These are phyloP conservation scores for Podospora pseudoanserina DNA, from an alignment of 495 filamentous ascomycete genomes.

Conservation along the genomic window DNA sequence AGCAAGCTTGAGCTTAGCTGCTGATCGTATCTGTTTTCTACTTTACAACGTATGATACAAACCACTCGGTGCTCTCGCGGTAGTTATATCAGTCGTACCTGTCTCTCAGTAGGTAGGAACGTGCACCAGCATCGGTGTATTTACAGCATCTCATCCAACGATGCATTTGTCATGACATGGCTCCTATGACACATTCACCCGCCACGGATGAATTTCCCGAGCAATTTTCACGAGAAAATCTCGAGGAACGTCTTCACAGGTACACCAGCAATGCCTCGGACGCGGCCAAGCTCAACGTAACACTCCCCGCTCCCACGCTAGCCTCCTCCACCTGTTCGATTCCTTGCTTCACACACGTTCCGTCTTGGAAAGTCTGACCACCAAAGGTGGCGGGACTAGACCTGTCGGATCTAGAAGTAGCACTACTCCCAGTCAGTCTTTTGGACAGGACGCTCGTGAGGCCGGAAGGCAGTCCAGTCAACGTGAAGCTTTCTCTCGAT, in stretches of 20 bases:
- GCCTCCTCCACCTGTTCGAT: constrained; percentile 42
- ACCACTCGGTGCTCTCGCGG: no score
- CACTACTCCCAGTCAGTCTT: constrained; percentile 51
- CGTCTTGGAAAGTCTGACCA: constrained; percentile 53
- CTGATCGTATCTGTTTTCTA: no score
- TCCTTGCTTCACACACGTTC: constrained; percentile 47
- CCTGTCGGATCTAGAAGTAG: constrained; percentile 47
- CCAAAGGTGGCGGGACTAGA: constrained; percentile 47
- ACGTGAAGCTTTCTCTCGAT: constrained; percentile 41
- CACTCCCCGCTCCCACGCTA: constrained; percentile 40
- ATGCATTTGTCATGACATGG: no score
- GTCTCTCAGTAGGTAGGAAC: no score
- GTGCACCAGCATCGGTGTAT: no score
- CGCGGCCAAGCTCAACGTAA: constrained; percentile 47
- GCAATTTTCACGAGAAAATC: no score
- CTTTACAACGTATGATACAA: no score
- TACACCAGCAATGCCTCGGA: constrained; percentile 56
- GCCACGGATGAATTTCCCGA: no score
- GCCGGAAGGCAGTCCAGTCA: constrained; percentile 41
- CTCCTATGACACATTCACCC: no score
- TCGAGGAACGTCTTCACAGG: constrained; percentile 21
- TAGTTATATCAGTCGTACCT: no score
- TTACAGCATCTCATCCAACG: no score
- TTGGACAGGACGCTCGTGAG: constrained; percentile 42
- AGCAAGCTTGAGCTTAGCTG: no score